Evolutionary conservation across 2,329 filamentous ascomycete species (phyloP).

Genomic region (Fusarium abutilonis): DNA sequence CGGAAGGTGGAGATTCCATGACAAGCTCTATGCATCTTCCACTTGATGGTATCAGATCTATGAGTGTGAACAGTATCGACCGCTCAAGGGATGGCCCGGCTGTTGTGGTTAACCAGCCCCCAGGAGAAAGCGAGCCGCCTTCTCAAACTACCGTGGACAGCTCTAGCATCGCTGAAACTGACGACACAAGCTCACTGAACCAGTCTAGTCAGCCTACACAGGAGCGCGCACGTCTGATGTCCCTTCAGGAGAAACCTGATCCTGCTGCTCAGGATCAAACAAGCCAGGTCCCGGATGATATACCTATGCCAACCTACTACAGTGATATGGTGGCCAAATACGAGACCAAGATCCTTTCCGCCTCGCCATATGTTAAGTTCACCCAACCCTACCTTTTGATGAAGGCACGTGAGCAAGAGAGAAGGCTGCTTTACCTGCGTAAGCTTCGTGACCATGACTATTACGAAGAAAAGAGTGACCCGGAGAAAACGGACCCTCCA

Average conservation of each 20-base stretch:
- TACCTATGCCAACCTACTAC: slow-evolving; percentile 90
- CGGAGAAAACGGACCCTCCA: slow-evolving; percentile 71
- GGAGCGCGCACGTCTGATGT: slow-evolving; percentile 46
- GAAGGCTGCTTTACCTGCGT: slow-evolving; percentile 82
- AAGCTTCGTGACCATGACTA: slow-evolving; percentile 81
- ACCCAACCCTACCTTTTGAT: slow-evolving; percentile 92
- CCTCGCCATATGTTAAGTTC: slow-evolving; percentile 96
- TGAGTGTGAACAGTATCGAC: slow-evolving; percentile 47
- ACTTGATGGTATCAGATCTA: slow-evolving; percentile 53
- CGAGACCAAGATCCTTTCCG: slow-evolving; percentile 90
- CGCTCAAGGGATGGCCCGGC: slow-evolving; percentile 45
- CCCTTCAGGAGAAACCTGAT: slow-evolving; percentile 57
- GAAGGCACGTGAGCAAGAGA: slow-evolving; percentile 90
- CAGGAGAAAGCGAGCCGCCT: slow-evolving; percentile 52
- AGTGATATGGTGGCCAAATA: slow-evolving; percentile 95
- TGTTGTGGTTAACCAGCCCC: slow-evolving; percentile 49
- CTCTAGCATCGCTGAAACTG: slow-evolving; percentile 41
- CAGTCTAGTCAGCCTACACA: slow-evolving; percentile 39
- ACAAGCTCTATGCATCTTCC: slow-evolving; percentile 54
- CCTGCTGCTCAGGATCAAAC: slow-evolving; percentile 61
- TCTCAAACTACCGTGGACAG: slow-evolving; percentile 49
- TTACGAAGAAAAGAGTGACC: slow-evolving; percentile 63
- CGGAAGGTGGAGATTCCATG: slow-evolving; percentile 62
- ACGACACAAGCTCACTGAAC: slow-evolving; percentile 44
- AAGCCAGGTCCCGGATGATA: slow-evolving; percentile 75